Evolutionary conservation across 352 stramenopile genomes (phyloP), one percentile per base, ranked within the genome.

Genomic region (Globisporangium acanthophoron): DNA sequence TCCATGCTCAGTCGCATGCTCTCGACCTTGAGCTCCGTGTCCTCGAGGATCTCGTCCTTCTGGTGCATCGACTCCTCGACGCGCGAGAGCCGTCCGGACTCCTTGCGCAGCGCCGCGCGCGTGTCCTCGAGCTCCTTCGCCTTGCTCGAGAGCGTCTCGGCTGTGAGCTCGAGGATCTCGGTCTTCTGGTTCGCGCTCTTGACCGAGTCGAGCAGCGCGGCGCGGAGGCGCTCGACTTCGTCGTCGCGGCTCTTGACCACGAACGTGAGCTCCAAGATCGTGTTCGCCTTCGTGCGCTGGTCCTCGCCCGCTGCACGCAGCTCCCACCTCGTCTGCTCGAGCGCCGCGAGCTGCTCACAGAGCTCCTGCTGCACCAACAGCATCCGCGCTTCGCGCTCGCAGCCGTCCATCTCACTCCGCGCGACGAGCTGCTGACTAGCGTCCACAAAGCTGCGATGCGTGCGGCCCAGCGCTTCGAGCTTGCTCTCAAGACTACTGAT

Each of bases 181-280:
- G 69, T 83, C 54, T 87, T 85, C 3, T 70, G 72, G 33, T 77
- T 86, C 11, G 77, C 74, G 1, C 64, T 78, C 58, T 85, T 65
- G 41, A 85, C 70, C 9, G 74, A 75, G 53, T 87, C 73, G 21
- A 90, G 54, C 35, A 88, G 52, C 15, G 74, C 62, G 11, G 64
- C 64, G 24, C 71, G 70, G 18, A 88, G 60, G 50, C 78, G 80
- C 29, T 86, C 72, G 56, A 88, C 70, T 59, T 90, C 80, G 16
- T 87, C 78, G 40, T 90, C 80, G 1, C 78, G 78, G 51, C 78
- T 87, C 56, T 88, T 81, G 56, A 90, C 73, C 35, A 88, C 74
- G 58, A 86, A 86, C n/a, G 76, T 86, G n/a, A 90, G 68, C 64
- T 88, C 76, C 21, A 88, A 53, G 31, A 90, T 80, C 18, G 74